These are phyloP conservation scores for Caryopteris hybrid DNA, from an alignment of 305 asterid genomes.

Conservation along the genomic window DNA sequence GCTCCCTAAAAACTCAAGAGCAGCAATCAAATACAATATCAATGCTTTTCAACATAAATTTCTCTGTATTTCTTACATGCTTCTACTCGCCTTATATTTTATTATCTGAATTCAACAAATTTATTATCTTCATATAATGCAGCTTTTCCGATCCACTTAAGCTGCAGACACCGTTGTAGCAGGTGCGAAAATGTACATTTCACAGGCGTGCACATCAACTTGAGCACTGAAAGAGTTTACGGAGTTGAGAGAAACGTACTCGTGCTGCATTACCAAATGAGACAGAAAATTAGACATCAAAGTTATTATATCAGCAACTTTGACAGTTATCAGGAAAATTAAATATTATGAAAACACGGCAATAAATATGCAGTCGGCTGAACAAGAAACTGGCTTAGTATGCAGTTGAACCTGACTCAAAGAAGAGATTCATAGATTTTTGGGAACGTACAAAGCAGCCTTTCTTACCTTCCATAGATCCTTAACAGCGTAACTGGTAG, in stretches of 20 bases:
- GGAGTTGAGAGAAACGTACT: constrained; percentile 21
- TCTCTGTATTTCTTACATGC: neutral
- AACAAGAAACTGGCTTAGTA: too few species aligned
- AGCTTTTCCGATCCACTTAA: neutral
- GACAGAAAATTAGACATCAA: neutral
- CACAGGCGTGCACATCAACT: constrained; percentile 29
- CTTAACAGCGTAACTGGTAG: constrained; percentile 50
- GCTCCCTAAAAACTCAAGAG: constrained; percentile 4
- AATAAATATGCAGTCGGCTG: too few species aligned
- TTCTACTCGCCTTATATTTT: neutral
- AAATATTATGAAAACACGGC: too few species aligned
- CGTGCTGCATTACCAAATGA: constrained; percentile 24
- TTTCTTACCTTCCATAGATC: constrained; percentile 71
- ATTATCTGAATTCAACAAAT: neutral
- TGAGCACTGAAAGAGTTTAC: constrained; percentile 25
- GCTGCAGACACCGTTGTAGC: constrained; percentile 15
- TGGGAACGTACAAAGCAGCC: neutral
- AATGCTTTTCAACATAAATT: neutral
- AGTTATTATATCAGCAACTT: too few species aligned
- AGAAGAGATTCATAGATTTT: neutral
- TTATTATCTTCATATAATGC: neutral
- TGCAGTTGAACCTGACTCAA: too few species aligned
- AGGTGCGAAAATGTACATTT: constrained; percentile 34
- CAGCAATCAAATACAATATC: neutral
- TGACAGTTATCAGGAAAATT: too few species aligned